Evolutionary conservation across 2,329 filamentous ascomycete species (phyloP).

Genomic region (Neofusicoccum sp.): DNA sequence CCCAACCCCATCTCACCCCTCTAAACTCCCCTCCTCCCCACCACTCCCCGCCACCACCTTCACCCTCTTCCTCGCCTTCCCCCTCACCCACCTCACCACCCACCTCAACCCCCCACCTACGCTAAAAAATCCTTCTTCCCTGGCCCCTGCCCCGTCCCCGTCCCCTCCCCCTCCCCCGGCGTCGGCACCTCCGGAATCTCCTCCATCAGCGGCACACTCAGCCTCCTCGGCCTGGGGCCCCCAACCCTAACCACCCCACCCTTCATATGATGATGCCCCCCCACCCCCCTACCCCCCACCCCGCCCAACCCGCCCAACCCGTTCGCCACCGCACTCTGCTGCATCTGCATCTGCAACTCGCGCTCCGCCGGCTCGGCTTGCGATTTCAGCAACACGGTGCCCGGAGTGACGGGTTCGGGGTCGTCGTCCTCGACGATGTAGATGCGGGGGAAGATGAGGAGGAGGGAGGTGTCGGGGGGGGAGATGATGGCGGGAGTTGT

Average conservation of each 20-base stretch:
- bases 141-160: no score
- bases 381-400: not conserved
- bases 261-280: not conserved
- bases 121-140: slow-evolving; percentile 13
- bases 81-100: slow-evolving; percentile 1
- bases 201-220: slow-evolving; percentile 3
- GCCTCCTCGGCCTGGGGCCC: not conserved
- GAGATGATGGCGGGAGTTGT: not conserved
- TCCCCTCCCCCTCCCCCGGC: not conserved
- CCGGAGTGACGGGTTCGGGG: slow-evolving; percentile 4
- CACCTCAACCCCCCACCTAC: not conserved
- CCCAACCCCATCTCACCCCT: not conserved
- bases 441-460: slow-evolving; percentile 12
- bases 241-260: not conserved
- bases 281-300: not conserved
- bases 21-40: not conserved
- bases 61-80: not conserved
- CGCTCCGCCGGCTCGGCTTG: not conserved
- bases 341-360: not conserved
- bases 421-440: slow-evolving; percentile 15
- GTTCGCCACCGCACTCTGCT: not conserved
- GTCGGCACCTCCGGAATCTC: slow-evolving; percentile 6
- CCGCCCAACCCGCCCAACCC: not conserved
- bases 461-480: not conserved
- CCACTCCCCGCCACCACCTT: not conserved